Percentiles rank a stretch among this genome's conserved stretches.
phyloP scores from a whole-genome alignment of 495 filamentous ascomycete species.

The Polyplosphaeria fusca region DNA sequence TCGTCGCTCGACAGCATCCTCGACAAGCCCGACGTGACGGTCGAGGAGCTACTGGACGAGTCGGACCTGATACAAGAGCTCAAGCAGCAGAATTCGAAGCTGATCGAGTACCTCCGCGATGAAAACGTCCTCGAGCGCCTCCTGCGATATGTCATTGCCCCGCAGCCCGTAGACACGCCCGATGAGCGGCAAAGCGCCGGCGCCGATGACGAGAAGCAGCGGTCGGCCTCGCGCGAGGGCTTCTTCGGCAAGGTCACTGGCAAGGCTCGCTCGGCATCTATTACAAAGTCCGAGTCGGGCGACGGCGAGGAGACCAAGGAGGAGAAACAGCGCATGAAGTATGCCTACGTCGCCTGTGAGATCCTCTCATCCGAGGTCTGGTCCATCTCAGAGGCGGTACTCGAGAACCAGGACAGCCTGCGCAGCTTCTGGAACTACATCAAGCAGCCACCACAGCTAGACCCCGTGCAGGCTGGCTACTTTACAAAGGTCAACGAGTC shows the following conservation, averaged over 20 bases:
- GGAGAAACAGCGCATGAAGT: slow-evolving; percentile 86
- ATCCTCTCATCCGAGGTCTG: slow-evolving; percentile 93
- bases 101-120: slow-evolving; percentile 91
- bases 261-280: slow-evolving; percentile 34
- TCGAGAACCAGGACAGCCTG: slow-evolving; percentile 74
- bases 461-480: slow-evolving; percentile 90
- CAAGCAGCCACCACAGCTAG: slow-evolving; percentile 72
- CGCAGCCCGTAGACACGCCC: slow-evolving; percentile 56
- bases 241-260: slow-evolving; percentile 38
- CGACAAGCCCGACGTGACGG: slow-evolving; percentile 87
- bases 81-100: slow-evolving; percentile 96
- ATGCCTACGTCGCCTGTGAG: slow-evolving; percentile 88
- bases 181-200: slow-evolving; percentile 49
- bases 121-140: slow-evolving; percentile 81
- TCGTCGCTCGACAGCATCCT: slow-evolving; percentile 94
- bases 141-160: slow-evolving; percentile 85
- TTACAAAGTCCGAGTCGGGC: slow-evolving; percentile 33
- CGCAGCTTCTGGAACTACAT: slow-evolving; percentile 89
- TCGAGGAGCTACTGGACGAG: slow-evolving; percentile 95
- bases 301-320: slow-evolving; percentile 43
- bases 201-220: slow-evolving; percentile 63
- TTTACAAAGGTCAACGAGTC: slow-evolving; percentile 99
- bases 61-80: slow-evolving; percentile 94
- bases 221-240: slow-evolving; percentile 26
- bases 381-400: slow-evolving; percentile 88